Evolutionary conservation across 2,329 filamentous ascomycete genomes (phyloP).

Genomic region (Neurospora sp.): DNA sequence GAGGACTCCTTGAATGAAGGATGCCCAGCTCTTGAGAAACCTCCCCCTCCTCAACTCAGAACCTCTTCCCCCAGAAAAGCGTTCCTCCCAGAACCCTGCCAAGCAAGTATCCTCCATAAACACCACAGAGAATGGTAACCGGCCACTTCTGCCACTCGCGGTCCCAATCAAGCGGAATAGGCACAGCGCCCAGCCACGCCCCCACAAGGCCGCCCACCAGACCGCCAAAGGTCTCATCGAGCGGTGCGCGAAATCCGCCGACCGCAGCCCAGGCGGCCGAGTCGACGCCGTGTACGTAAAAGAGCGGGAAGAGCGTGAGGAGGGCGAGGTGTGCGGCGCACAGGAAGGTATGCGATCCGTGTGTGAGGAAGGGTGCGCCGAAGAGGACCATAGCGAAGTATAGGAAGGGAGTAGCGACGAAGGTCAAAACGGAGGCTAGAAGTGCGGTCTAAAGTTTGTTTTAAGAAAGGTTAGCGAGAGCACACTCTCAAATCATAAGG

Average conservation of each 20-base stretch:
- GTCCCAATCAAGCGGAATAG: slow-evolving; percentile 96
- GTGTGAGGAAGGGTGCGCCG: slow-evolving; percentile 80
- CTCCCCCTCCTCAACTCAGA: slow-evolving; percentile 16
- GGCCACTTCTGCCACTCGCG: slow-evolving; percentile 99
- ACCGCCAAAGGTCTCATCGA: slow-evolving; percentile 79
- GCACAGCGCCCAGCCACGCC: slow-evolving; percentile 87
- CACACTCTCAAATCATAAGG: neutral
- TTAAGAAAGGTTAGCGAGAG: neutral
- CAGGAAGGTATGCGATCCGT: slow-evolving; percentile 68
- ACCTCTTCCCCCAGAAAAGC: slow-evolving; percentile 36
- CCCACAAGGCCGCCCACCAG: slow-evolving; percentile 70
- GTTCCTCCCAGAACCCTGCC: slow-evolving; percentile 55
- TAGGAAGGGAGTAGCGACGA: slow-evolving; percentile 56
- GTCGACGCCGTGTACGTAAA: slow-evolving; percentile 80
- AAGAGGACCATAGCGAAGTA: slow-evolving; percentile 69
- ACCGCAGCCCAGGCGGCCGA: slow-evolving; percentile 59
- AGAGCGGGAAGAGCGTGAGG: slow-evolving; percentile 66
- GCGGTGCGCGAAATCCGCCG: slow-evolving; percentile 55
- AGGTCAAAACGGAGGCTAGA: slow-evolving; percentile 48
- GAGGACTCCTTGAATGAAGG: neutral
- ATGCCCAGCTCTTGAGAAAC: neutral
- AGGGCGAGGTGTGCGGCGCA: slow-evolving; percentile 74
- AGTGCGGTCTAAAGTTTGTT: slow-evolving; percentile 29
- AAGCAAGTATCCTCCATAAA: slow-evolving; percentile 67
- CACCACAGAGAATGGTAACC: slow-evolving; percentile 76